Evolutionary conservation across 495 filamentous ascomycete genomes (phyloP).

Genomic region (Neurospora sp.): DNA sequence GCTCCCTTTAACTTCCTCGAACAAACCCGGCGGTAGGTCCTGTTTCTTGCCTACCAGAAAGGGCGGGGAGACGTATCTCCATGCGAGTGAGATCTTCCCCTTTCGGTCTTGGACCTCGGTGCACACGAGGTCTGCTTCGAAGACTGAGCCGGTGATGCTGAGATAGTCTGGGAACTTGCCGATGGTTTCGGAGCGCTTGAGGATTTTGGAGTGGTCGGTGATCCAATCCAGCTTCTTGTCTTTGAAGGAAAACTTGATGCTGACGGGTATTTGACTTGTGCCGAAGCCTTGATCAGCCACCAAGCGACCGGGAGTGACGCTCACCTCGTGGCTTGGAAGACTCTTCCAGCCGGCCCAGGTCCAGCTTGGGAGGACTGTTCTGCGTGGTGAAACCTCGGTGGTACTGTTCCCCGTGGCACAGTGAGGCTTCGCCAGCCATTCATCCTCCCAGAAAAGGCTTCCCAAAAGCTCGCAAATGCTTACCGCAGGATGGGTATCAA

Average conservation of each 20-base stretch:
- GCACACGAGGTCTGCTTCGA: background rate
- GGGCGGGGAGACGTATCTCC: background rate
- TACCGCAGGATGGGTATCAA: background rate
- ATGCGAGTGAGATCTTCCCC: background rate
- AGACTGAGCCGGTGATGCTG: background rate
- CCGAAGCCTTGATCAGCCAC: background rate
- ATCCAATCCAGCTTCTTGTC: background rate
- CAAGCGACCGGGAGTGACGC: background rate
- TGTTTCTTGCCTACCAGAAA: background rate
- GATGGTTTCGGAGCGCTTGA: background rate
- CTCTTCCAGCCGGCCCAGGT: constrained; percentile 1
- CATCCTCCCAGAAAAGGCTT: background rate
- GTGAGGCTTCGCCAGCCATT: background rate
- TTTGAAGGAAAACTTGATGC: background rate
- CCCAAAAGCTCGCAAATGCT: background rate
- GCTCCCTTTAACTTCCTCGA: background rate
- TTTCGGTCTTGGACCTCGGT: background rate
- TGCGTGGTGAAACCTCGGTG: no score
- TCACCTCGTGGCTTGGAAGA: background rate
- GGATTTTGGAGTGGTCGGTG: background rate
- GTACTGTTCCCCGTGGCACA: no score
- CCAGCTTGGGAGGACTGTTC: constrained; percentile 1
- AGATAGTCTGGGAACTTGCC: background rate
- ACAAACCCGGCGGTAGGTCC: background rate
- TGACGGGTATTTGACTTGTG: background rate